Evolutionary conservation across 805 yeast species (phyloP).

Genomic region (Wickerhamomyces chambardii): DNA sequence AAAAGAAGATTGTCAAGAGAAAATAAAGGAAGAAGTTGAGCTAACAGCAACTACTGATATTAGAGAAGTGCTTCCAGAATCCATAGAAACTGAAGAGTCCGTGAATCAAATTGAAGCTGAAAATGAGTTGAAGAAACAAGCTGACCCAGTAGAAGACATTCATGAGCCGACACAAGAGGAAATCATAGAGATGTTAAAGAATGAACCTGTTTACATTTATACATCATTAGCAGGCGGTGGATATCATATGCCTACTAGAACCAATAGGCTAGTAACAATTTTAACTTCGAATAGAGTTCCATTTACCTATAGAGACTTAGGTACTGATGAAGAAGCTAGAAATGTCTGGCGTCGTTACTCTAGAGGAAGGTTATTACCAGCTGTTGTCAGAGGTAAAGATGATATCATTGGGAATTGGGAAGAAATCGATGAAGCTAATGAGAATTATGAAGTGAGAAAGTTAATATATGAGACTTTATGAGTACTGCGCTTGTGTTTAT

Average conservation of each 20-base stretch:
- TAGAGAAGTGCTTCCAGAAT: neutral
- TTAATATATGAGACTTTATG: slow-evolving; percentile 56
- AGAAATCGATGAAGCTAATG: slow-evolving; percentile 82
- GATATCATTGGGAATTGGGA: slow-evolving; percentile 80
- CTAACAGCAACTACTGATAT: neutral
- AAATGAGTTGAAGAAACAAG: neutral
- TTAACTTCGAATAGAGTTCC: slow-evolving; percentile 64
- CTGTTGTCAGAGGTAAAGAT: slow-evolving; percentile 74
- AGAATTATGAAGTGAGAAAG: slow-evolving; percentile 57
- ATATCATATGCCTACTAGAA: slow-evolving; percentile 66
- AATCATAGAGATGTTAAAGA: slow-evolving; percentile 16
- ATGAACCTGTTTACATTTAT: slow-evolving; percentile 63
- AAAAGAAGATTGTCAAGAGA: slow-evolving; percentile 4
- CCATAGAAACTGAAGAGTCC: slow-evolving; percentile 1
- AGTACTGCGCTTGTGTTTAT: no score
- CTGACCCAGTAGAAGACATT: neutral
- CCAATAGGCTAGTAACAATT: slow-evolving; percentile 68
- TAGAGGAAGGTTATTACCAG: slow-evolving; percentile 72
- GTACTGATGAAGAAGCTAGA: slow-evolving; percentile 83
- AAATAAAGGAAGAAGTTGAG: neutral
- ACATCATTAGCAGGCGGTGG: slow-evolving; percentile 87
- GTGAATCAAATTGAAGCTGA: no score
- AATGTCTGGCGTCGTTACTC: slow-evolving; percentile 73
- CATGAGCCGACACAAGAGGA: slow-evolving; percentile 20
- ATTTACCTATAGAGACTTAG: slow-evolving; percentile 67